Percentiles rank a stretch among this genome's conserved stretches.
phyloP scores from a whole-genome alignment of 306 rosid species.

The Corylus avellana region DNA sequence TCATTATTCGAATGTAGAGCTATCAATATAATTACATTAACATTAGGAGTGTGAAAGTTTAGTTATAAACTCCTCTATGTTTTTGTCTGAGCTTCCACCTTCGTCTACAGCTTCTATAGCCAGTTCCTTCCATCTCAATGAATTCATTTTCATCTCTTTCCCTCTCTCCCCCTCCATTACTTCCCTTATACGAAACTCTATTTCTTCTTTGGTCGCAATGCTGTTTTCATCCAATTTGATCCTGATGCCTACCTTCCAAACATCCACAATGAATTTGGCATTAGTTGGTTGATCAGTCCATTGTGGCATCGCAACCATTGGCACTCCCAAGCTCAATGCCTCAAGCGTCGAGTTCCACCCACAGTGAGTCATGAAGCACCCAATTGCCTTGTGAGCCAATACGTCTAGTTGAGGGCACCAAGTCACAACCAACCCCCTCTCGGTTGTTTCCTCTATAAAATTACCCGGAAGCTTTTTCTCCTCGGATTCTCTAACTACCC shows the following conservation, averaged over 20 bases:
- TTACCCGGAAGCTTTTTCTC: slow-evolving; percentile 16
- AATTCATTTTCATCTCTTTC: slow-evolving; percentile 16
- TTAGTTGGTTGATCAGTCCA: slow-evolving; percentile 25
- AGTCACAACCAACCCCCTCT: background rate
- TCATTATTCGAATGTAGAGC: background rate
- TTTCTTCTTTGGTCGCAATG: slow-evolving; percentile 14
- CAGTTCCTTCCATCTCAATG: slow-evolving; percentile 15
- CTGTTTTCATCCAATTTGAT: slow-evolving; percentile 3
- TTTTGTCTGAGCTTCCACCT: slow-evolving; percentile 24
- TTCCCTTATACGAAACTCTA: slow-evolving; percentile 2
- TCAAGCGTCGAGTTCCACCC: slow-evolving; percentile 31
- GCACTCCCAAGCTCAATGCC: slow-evolving; percentile 23
- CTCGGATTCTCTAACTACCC: slow-evolving; percentile 26
- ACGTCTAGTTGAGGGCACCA: slow-evolving; percentile 23
- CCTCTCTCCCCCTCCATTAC: slow-evolving; percentile 23
- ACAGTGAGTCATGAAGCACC: slow-evolving; percentile 23
- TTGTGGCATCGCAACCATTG: slow-evolving; percentile 24
- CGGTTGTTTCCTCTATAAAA: background rate
- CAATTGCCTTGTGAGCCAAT: slow-evolving; percentile 1
- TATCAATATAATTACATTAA: background rate
- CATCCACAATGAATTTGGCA: slow-evolving; percentile 16
- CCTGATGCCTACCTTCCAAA: slow-evolving; percentile 24
- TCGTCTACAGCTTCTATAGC: slow-evolving; percentile 19
- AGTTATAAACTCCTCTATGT: slow-evolving; percentile 19
- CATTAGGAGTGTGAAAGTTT: background rate